phyloP scores from a whole-genome alignment of 148 eudicot species.

The Talinum fruticosum region DNA sequence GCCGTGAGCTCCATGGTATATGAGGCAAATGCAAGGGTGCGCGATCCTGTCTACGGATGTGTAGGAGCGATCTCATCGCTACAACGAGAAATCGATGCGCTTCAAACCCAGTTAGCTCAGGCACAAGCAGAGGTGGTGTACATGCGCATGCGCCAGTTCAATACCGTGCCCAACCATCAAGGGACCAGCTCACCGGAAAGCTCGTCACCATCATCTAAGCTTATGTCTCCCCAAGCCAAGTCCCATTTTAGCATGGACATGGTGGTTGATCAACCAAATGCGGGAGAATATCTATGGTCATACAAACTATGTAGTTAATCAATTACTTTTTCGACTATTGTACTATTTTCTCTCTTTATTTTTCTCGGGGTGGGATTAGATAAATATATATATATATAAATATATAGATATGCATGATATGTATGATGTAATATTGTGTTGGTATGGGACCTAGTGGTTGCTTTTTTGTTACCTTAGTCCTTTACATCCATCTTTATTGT shows the following conservation, averaged over 20 bases:
- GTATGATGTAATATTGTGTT: constrained; percentile 21
- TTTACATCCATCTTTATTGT: constrained; percentile 16
- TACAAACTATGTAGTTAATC: constrained; percentile 30
- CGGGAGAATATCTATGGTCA: constrained; percentile 60
- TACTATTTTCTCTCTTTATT: not conserved
- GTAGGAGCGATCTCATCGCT: constrained; percentile 87
- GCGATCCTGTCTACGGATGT: constrained; percentile 92
- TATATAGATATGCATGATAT: constrained; percentile 4
- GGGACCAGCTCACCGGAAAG: constrained; percentile 43
- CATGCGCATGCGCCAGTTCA: constrained; percentile 56
- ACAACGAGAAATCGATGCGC: constrained; percentile 67
- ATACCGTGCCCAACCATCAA: constrained; percentile 27
- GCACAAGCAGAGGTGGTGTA: constrained; percentile 84
- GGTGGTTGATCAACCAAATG: constrained; percentile 47
- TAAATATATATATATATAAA: not conserved
- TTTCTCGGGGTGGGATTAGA: constrained; percentile 17
- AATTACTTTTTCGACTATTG: not conserved
- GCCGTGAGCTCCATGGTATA: constrained; percentile 92
- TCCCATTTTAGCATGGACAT: constrained; percentile 61
- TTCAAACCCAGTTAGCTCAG: constrained; percentile 65
- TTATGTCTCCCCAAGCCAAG: constrained; percentile 40
- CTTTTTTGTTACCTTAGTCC: constrained; percentile 13
- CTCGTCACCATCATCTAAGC: constrained; percentile 41
- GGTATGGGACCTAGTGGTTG: constrained; percentile 29
- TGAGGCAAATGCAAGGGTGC: constrained; percentile 91